phyloP scores from a whole-genome alignment of 1,284 basidiomycete genomes.

The Moniliella sp. region DNA sequence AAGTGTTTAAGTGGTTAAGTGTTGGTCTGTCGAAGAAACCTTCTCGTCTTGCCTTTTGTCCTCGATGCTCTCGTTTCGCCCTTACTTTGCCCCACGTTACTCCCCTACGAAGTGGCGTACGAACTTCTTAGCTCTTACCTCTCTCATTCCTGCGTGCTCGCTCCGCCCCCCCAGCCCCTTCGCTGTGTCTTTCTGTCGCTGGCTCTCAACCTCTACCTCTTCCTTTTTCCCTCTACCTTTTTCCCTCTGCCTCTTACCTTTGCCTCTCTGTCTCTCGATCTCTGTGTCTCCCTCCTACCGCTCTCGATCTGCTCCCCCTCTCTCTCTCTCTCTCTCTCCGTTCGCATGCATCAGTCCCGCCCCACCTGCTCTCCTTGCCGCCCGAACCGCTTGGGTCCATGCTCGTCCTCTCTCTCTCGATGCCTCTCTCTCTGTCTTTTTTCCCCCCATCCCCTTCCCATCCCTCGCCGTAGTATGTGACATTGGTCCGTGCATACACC shows the following conservation, averaged over 20 bases:
- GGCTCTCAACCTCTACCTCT: not conserved
- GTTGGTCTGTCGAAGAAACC: no score
- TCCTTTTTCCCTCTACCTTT: not conserved
- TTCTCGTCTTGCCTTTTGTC: no score
- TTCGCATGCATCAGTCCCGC: not conserved
- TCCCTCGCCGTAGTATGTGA: no score
- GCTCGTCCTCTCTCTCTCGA: not conserved
- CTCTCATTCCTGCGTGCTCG: not conserved
- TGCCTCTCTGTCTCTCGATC: slow-evolving; percentile 1
- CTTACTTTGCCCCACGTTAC: no score
- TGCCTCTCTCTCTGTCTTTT: not conserved
- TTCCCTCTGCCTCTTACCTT: not conserved
- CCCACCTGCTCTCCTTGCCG: not conserved
- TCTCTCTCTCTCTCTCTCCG: not conserved
- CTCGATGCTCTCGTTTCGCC: no score
- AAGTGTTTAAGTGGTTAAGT: no score
- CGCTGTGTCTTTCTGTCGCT: not conserved
- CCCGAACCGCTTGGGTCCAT: not conserved
- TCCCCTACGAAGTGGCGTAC: no score
- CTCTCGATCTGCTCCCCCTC: not conserved
- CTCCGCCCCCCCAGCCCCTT: not conserved
- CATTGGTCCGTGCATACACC: no score
- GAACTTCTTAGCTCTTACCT: no score
- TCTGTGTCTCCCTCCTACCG: not conserved
- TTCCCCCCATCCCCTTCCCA: not conserved